Conservation (phyloP, 805 yeast species). For the Teunomyces funiuensis region DNA sequence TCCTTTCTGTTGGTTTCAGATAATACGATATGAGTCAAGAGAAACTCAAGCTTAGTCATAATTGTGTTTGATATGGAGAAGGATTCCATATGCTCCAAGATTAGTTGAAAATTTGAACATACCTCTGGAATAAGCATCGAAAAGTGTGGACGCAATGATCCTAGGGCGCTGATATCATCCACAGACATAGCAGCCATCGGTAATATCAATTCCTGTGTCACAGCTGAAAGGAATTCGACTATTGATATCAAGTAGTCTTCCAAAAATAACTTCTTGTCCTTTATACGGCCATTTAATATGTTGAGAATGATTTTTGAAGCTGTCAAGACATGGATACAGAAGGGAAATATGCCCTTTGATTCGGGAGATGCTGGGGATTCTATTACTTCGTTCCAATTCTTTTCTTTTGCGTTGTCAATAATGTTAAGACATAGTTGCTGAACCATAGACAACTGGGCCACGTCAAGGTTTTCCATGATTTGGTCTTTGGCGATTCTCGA, state of each 20-base stretch:
- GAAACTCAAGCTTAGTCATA: slow-evolving; percentile 60
- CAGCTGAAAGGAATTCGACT: slow-evolving; percentile 36
- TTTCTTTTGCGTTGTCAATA: slow-evolving; percentile 19
- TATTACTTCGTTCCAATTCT: slow-evolving; percentile 19
- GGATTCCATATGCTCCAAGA: slow-evolving; percentile 12
- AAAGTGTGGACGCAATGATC: slow-evolving; percentile 10
- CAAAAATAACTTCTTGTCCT: slow-evolving; percentile 45
- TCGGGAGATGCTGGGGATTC: neutral
- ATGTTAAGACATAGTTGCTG: slow-evolving; percentile 30
- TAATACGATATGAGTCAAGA: slow-evolving; percentile 44
- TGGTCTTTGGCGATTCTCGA: slow-evolving; percentile 23
- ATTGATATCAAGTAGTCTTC: slow-evolving; percentile 45
- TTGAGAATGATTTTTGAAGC: slow-evolving; percentile 40
- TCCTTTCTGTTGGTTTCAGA: slow-evolving; percentile 26
- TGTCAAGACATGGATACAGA: slow-evolving; percentile 12
- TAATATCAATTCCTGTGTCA: slow-evolving; percentile 29
- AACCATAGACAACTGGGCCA: slow-evolving; percentile 15
- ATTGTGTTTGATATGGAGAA: slow-evolving; percentile 44
- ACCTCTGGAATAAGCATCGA: slow-evolving; percentile 15
- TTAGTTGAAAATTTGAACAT: slow-evolving; percentile 7
- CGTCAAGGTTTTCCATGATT: slow-evolving; percentile 14
- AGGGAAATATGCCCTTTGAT: slow-evolving; percentile 6
- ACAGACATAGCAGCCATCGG: slow-evolving; percentile 11
- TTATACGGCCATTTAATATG: slow-evolving; percentile 39
- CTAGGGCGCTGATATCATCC: slow-evolving; percentile 5